Evolutionary conservation across 169 alveolate species (phyloP), one percentile per base, ranked within the genome.

Genomic region (Theileria annulata): DNA sequence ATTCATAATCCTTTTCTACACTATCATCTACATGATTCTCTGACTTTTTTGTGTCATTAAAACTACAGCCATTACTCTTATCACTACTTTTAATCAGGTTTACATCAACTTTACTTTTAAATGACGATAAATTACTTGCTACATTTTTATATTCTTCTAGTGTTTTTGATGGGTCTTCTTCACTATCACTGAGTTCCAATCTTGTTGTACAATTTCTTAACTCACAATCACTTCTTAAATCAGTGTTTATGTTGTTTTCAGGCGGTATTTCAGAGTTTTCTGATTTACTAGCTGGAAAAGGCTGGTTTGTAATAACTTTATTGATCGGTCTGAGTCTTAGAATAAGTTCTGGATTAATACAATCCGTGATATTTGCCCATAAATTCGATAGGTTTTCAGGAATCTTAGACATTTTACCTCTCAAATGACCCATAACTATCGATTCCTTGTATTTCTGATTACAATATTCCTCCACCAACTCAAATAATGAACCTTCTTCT

Each of bases 291-390:
- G 17, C 21, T 71, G 3, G 68, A 71, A 9, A 10, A 17, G 63
- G 21, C 3, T 54, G 63, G 27, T 21, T 54, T 21, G 21, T 54
- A 0, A 23, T 49, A 37, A 37, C 68, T 25, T 48, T 72, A 19
- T 19, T 59, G 13, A 80, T 72, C 35, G 88, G 88, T 28, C 88
- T n/a, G 28, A 80, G 68, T 28, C 21, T n/a, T 27, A 60, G 28
- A 10, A 80, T 80, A 28, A 80, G 77, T 12, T 74, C 85, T 13
- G 10, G 31, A 19, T 69, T 73, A 15, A 80, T 80, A 64, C 27
- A 80, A 21, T 60, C 79, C 2, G 88, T 80, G 51, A 80, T 56
- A 62, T 66, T 42, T 19, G 5, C 30, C 88, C 88, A 80, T 72
- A 80, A 63, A 3, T 73, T 21, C n/a, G 66, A 48, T 15, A 80